These are phyloP conservation scores for Baeospora myosura DNA, from an alignment of 1,284 basidiomycete genomes.

Conservation along the genomic window DNA sequence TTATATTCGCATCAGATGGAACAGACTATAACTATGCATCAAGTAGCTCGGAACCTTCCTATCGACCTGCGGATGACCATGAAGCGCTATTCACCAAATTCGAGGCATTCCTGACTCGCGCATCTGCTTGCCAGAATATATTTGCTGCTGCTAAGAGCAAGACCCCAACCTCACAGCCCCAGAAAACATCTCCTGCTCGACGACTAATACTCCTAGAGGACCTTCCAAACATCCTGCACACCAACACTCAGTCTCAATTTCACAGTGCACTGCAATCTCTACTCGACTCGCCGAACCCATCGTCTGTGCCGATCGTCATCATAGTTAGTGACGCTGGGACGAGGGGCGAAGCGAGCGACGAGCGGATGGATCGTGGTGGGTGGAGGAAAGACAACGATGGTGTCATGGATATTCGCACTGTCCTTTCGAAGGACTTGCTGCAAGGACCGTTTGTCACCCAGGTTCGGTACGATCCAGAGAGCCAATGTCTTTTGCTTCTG, in stretches of 20 bases:
- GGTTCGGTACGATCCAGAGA: conserved; percentile 50
- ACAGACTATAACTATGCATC: conserved; percentile 1
- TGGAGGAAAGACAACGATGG: conserved; percentile 39
- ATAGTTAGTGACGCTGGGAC: conserved; percentile 80
- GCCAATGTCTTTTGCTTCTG: background rate
- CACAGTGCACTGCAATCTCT: conserved; percentile 64
- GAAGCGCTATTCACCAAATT: conserved; percentile 73
- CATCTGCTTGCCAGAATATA: conserved; percentile 57
- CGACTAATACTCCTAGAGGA: conserved; percentile 85
- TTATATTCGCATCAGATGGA: background rate
- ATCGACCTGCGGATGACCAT: too few species aligned
- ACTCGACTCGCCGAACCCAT: conserved; percentile 31
- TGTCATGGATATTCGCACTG: conserved; percentile 61
- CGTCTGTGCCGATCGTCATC: conserved; percentile 66
- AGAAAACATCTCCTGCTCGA: conserved; percentile 20
- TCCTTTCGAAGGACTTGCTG: conserved; percentile 57
- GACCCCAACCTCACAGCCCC: conserved; percentile 11
- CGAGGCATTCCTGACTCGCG: conserved; percentile 69
- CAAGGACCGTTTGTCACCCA: conserved; percentile 62
- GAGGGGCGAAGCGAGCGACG: conserved; percentile 61
- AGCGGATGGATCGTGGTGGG: conserved; percentile 32
- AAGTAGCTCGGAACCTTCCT: conserved; percentile 16
- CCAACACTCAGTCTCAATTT: conserved; percentile 67
- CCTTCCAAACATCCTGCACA: conserved; percentile 83
- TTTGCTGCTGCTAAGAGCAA: conserved; percentile 25